Evolutionary conservation across 2,329 filamentous ascomycete species (phyloP).

Genomic region (Fusarium duplospermum): DNA sequence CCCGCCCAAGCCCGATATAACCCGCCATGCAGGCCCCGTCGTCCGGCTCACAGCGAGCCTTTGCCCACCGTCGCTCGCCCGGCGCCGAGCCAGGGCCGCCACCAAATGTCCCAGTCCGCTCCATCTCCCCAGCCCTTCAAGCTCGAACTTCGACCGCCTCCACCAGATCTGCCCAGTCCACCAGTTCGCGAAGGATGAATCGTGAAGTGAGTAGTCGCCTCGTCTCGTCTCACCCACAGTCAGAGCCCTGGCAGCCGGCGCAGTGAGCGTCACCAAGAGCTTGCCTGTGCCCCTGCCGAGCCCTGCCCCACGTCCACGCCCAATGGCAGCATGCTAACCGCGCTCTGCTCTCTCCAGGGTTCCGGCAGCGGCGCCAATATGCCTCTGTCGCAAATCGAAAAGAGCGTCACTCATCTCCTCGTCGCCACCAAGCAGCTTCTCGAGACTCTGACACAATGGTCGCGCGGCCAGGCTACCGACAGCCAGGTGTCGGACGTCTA

Average conservation of each 20-base stretch:
- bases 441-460: conserved; percentile 98
- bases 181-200: conserved; percentile 47
- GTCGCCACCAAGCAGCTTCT: conserved; percentile 98
- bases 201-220: conserved; percentile 48
- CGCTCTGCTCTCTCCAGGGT: conserved; percentile 45
- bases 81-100: conserved; percentile 70
- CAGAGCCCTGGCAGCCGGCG: conserved; percentile 1
- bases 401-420: conserved; percentile 96
- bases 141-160: conserved; percentile 75
- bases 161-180: conserved; percentile 67
- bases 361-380: conserved; percentile 75
- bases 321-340: conserved; percentile 40
- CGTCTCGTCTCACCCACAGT: not conserved
- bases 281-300: conserved; percentile 34
- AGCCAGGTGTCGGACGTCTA: conserved; percentile 98
- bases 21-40: conserved; percentile 38
- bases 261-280: conserved; percentile 3
- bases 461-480: conserved; percentile 89
- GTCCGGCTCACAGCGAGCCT: conserved; percentile 59
- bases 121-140: conserved; percentile 72
- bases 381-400: conserved; percentile 94
- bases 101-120: conserved; percentile 64
- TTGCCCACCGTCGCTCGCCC: conserved; percentile 71
- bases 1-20: conserved; percentile 1
- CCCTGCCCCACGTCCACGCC: conserved; percentile 32